Base-by-base conservation (phyloP, 2,329 filamentous ascomycete genomes). In the Pseudocercospora crystallina region DNA sequence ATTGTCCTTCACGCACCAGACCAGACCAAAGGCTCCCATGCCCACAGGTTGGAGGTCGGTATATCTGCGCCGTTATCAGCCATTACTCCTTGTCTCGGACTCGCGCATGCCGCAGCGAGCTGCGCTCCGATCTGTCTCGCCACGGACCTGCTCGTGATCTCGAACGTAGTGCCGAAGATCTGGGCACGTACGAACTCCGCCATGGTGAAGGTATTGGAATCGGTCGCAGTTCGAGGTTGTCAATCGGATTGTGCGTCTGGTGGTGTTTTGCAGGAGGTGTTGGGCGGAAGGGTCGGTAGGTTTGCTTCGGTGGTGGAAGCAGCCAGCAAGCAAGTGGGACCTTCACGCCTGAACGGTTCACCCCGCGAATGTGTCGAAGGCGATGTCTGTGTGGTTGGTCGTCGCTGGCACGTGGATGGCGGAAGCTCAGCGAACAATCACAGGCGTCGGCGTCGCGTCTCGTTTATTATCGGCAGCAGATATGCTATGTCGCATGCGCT, bases 101-200 rank as follows among this genome's bases (percentile, higher is more conserved):
- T 46, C 34, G 11, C 15, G 36, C 45, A 17, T 38, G 46, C 36
- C 35, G 40, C 46, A 29, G 39, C 46, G 43, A 49, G 17, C 51
- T 44, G 40, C 43, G 20, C 35, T 38, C 45, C 45, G 41, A 26
- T 43, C 35, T 26, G 20, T 54, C 54, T 51, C 47, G 49, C 55
- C 49, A 59, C 61, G 61, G 83, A 96, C 90, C 94, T 88, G 76
- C 91, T 96, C 65, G 94, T 99, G 76, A 97, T 97, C 83, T 99
- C 94, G 71, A 99, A 99, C 65, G 94, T 97, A 57, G 94, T 99
- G 72, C 94, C 94, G 71, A 99, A 99, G 74, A 99, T 97, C 82
- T 97, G 92, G 71, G 92, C 91, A 76, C 94, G 89, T 70, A 99
- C 90, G 76, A 99, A 99, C 81, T 99, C 94, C 73, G 94, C 94